These are phyloP conservation scores for Cardamine resedifolia DNA, from an alignment of 345 rosid genomes.

Conservation along the genomic window DNA sequence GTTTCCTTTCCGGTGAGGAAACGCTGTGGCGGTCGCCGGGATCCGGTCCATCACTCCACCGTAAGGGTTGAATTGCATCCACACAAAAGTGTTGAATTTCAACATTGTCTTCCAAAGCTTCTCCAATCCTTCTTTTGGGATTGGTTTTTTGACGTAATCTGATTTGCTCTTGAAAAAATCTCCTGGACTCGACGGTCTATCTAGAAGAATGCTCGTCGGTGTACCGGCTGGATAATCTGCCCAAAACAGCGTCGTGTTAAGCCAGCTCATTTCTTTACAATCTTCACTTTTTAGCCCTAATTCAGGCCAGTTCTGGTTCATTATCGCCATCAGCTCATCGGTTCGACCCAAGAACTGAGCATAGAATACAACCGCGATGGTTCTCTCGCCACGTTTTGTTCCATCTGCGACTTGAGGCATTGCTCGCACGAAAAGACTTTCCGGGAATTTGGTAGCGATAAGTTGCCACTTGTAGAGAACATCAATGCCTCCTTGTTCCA, in stretches of 20 bases:
- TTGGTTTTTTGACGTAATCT: slow-evolving; percentile 48
- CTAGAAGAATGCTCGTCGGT: slow-evolving; percentile 19
- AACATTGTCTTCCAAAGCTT: slow-evolving; percentile 47
- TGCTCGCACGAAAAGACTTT: slow-evolving; percentile 52
- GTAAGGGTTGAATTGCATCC: slow-evolving; percentile 55
- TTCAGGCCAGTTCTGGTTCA: slow-evolving; percentile 41
- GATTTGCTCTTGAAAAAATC: slow-evolving; percentile 54
- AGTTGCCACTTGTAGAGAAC: slow-evolving; percentile 28
- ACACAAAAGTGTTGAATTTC: slow-evolving; percentile 24
- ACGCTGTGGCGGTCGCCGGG: slow-evolving; percentile 41
- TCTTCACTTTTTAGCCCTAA: slow-evolving; percentile 42
- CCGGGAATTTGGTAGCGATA: slow-evolving; percentile 30
- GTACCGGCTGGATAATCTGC: slow-evolving; percentile 27
- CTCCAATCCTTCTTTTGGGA: slow-evolving; percentile 35
- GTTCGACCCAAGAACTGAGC: slow-evolving; percentile 1
- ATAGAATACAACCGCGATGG: slow-evolving; percentile 20
- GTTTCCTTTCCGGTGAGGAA: slow-evolving; percentile 62
- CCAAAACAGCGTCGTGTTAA: slow-evolving; percentile 49
- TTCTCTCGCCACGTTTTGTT: slow-evolving; percentile 28
- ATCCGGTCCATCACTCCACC: slow-evolving; percentile 64
- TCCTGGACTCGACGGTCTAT: slow-evolving; percentile 16
- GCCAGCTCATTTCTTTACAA: slow-evolving; percentile 54
- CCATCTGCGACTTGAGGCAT: slow-evolving; percentile 42
- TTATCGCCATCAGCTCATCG: slow-evolving; percentile 32
- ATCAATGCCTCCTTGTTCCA: slow-evolving; percentile 43